A percentile compares a stretch with the other conserved stretches of the same genome.
Evolutionary conservation across 169 alveolate species (phyloP).

Genomic region (Plasmodium vivax): DNA sequence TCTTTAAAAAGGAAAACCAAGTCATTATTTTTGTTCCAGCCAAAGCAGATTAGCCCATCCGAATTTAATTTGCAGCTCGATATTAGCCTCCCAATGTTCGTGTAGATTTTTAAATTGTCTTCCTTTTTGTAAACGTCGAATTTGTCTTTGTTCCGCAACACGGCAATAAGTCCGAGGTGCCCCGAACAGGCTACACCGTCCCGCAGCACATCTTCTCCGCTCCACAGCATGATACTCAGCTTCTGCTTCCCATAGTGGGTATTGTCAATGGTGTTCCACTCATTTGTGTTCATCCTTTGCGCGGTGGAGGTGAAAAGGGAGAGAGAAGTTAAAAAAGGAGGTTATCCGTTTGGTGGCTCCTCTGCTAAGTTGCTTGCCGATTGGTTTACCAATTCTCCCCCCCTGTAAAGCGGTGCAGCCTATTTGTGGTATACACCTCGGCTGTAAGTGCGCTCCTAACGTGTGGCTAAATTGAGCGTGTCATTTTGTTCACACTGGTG

Average conservation of each 20-base stretch:
- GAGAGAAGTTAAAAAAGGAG: neutral
- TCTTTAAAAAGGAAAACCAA: conserved; percentile 81
- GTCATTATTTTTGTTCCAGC: conserved; percentile 71
- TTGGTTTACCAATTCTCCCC: neutral
- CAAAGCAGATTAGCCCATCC: conserved; percentile 66
- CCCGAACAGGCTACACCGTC: conserved; percentile 55
- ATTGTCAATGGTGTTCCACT: conserved; percentile 61
- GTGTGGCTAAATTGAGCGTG: neutral
- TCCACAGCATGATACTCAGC: conserved; percentile 62
- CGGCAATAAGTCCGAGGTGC: conserved; percentile 45
- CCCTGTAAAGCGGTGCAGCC: neutral
- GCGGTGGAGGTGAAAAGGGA: neutral
- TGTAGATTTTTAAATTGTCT: conserved; percentile 61
- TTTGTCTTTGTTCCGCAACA: conserved; percentile 46
- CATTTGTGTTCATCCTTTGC: conserved; percentile 52
- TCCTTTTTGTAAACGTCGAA: conserved; percentile 61
- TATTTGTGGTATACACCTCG: neutral
- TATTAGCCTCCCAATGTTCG: conserved; percentile 60
- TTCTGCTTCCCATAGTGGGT: conserved; percentile 67
- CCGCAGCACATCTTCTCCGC: conserved; percentile 34
- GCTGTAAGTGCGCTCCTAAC: neutral
- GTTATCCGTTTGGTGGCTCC: neutral
- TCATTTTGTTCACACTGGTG: neutral
- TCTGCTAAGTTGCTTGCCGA: neutral
- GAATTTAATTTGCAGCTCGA: conserved; percentile 51